Conservation (phyloP, 805 yeast genomes). For the Pichia deserticola region DNA sequence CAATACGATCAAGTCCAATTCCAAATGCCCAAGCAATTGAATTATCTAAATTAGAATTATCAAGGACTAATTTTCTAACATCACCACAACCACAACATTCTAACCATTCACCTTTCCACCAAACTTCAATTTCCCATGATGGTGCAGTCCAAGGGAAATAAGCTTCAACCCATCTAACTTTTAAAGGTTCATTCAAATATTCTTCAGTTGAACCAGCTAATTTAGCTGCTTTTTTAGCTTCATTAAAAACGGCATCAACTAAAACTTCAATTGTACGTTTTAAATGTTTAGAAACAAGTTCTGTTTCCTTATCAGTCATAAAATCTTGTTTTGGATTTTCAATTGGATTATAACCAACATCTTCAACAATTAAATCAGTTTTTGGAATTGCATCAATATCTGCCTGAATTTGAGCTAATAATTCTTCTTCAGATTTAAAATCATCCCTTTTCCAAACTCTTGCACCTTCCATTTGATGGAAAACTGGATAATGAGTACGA, state of each 20-base stretch:
- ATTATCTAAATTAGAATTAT: conserved; percentile 60
- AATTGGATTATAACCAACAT: conserved; percentile 47
- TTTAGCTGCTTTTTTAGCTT: conserved; percentile 56
- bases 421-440: conserved; percentile 19
- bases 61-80: conserved; percentile 69
- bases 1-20: conserved; percentile 87
- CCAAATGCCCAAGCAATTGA: conserved; percentile 97
- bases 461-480: conserved; percentile 98
- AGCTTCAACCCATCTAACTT: conserved; percentile 90
- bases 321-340: conserved; percentile 74
- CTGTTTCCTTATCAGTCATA: conserved; percentile 64
- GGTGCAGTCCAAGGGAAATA: conserved; percentile 99
- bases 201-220: conserved; percentile 53
- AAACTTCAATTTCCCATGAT: conserved; percentile 95
- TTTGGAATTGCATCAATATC: conserved; percentile 64
- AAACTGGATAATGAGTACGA: conserved; percentile 92
- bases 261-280: conserved; percentile 80
- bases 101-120: conserved; percentile 98
- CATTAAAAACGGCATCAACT: conserved; percentile 74
- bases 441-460: conserved; percentile 63
- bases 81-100: conserved; percentile 97
- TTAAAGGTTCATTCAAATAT: conserved; percentile 65
- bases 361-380: conserved; percentile 69
- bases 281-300: conserved; percentile 65
- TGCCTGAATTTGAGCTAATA: conserved; percentile 38